Conservation (phyloP, 139 green algal genomes). For the Micromonas pusilla region DNA sequence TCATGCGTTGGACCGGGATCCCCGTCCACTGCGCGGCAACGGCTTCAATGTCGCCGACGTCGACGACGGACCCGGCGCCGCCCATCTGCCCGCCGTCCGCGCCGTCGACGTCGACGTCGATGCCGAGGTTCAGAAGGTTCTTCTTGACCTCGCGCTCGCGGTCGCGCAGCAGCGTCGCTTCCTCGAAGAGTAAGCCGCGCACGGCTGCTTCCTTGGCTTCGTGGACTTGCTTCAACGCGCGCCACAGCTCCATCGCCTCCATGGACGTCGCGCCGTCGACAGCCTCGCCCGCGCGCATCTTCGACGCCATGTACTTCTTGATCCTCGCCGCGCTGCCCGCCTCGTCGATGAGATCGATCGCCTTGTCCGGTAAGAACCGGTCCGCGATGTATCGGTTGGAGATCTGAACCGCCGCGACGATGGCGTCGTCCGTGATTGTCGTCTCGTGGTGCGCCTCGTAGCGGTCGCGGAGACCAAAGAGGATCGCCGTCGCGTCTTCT, state of each 20-base stretch:
- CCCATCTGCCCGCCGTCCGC: neutral
- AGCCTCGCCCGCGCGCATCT: conserved; percentile 1
- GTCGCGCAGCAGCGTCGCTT: conserved; percentile 68
- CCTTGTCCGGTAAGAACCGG: conserved; percentile 90
- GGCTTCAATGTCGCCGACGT: conserved; percentile 70
- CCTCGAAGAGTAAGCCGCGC: conserved; percentile 67
- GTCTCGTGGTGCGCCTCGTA: conserved; percentile 86
- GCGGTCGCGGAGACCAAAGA: conserved; percentile 57
- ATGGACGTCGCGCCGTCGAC: neutral
- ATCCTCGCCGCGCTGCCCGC: conserved; percentile 82
- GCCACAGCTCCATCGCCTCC: conserved; percentile 10
- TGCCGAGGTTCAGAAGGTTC: neutral
- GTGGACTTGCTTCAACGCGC: conserved; percentile 43
- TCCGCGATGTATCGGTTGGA: conserved; percentile 70
- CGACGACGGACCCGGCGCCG: conserved; percentile 42
- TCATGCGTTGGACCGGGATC: conserved; percentile 63
- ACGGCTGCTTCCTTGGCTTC: conserved; percentile 66
- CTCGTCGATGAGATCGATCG: conserved; percentile 98
- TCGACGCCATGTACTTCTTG: conserved; percentile 50
- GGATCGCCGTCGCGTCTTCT: conserved; percentile 66
- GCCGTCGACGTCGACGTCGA: neutral
- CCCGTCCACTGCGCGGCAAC: conserved; percentile 78
- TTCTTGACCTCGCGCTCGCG: conserved; percentile 46
- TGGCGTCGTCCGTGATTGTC: conserved; percentile 53
- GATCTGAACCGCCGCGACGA: conserved; percentile 51